phyloP scores from a whole-genome alignment of 2,329 filamentous ascomycete genomes.

The Ophiosphaerella narmari region DNA sequence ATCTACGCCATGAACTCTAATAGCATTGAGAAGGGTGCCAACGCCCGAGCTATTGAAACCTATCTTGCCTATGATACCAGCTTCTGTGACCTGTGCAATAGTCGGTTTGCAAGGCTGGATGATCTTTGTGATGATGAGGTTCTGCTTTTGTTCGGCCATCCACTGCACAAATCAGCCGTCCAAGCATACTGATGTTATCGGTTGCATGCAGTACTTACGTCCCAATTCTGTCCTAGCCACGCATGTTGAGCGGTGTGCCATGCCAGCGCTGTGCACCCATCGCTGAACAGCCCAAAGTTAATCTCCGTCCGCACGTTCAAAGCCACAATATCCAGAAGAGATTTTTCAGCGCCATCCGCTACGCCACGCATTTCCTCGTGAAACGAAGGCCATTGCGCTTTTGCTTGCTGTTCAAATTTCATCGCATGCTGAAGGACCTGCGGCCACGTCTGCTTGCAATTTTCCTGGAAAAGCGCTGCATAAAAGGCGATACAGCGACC shows the following conservation, averaged over 20 bases:
- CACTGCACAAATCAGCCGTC: slow-evolving; percentile 45
- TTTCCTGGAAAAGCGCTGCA: slow-evolving; percentile 51
- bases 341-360: slow-evolving; percentile 54
- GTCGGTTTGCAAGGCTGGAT: slow-evolving; percentile 50
- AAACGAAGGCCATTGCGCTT: slow-evolving; percentile 49
- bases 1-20: slow-evolving; percentile 62
- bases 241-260: slow-evolving; percentile 48
- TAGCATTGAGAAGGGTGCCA: slow-evolving; percentile 65
- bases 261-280: slow-evolving; percentile 61
- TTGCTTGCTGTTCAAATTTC: slow-evolving; percentile 54
- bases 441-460: slow-evolving; percentile 54
- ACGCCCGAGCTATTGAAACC: slow-evolving; percentile 65
- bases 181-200: neutral
- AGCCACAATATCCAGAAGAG: slow-evolving; percentile 59
- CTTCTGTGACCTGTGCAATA: slow-evolving; percentile 63
- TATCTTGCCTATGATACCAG: slow-evolving; percentile 68
- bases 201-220: slow-evolving; percentile 39
- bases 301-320: slow-evolving; percentile 64
- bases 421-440: slow-evolving; percentile 53
- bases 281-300: slow-evolving; percentile 60
- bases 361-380: slow-evolving; percentile 57
- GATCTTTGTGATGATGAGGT: slow-evolving; percentile 57
- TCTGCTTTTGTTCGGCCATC: slow-evolving; percentile 55
- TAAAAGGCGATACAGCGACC: slow-evolving; percentile 54
- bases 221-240: slow-evolving; percentile 64